These are phyloP conservation scores for Elongisporangium senticosum DNA, from an alignment of 352 stramenopile genomes.

Conservation along the genomic window DNA sequence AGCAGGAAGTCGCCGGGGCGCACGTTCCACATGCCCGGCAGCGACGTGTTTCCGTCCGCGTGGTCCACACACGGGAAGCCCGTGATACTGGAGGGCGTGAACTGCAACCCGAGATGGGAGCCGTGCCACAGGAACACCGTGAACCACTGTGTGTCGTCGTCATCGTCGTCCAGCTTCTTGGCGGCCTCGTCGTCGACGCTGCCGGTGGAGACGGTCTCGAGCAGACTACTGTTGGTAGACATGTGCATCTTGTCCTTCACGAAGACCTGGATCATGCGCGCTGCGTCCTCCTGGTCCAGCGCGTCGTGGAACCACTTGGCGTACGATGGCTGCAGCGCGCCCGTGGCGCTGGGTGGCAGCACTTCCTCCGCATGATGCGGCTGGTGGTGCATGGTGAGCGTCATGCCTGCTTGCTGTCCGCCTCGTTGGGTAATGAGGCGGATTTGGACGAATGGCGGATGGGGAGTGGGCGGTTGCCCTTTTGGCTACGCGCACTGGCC, in stretches of 20 bases:
- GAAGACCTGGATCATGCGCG: slow-evolving; percentile 26
- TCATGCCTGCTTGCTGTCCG: neutral
- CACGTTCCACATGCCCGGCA: slow-evolving; percentile 66
- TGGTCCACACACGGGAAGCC: slow-evolving; percentile 47
- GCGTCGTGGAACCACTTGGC: slow-evolving; percentile 25
- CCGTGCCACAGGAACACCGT: slow-evolving; percentile 65
- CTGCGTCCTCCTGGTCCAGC: slow-evolving; percentile 24
- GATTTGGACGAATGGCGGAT: neutral
- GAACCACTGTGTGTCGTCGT: slow-evolving; percentile 38
- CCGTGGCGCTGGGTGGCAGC: neutral
- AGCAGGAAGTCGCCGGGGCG: slow-evolving; percentile 55
- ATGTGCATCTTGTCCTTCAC: slow-evolving; percentile 14
- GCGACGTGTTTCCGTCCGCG: slow-evolving; percentile 47
- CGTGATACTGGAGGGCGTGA: slow-evolving; percentile 38
- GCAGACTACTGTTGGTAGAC: slow-evolving; percentile 1
- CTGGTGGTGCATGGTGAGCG: slow-evolving; percentile 1
- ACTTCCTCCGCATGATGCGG: neutral
- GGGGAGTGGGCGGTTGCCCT: neutral
- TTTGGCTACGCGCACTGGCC: neutral
- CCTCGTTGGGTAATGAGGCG: neutral
- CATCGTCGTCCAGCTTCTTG: slow-evolving; percentile 19
- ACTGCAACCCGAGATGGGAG: slow-evolving; percentile 39
- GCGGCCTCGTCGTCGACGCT: slow-evolving; percentile 8
- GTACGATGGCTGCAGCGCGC: slow-evolving; percentile 12
- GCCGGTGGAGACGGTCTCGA: slow-evolving; percentile 13